phyloP scores from a whole-genome alignment of 2,329 filamentous ascomycete genomes.

The Xenosphaeropsis pyriputrescens region DNA sequence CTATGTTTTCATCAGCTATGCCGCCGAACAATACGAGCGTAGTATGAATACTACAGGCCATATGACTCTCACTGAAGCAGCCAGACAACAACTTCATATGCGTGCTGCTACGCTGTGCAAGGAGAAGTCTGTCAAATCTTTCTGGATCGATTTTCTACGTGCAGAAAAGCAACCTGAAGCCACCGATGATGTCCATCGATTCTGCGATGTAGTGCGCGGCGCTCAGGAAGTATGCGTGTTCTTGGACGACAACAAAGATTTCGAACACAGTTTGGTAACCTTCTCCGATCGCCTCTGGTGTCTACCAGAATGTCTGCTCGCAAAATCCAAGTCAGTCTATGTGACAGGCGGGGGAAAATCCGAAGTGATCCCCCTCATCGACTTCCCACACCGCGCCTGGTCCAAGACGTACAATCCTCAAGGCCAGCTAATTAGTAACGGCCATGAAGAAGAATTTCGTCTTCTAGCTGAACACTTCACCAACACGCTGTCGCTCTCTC shows the following conservation, averaged over 20 bases:
- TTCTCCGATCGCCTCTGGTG: conserved; percentile 2
- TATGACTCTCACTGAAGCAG: background rate
- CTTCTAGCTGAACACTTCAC: conserved; percentile 16
- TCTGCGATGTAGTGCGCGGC: conserved; percentile 8
- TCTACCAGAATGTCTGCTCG: conserved; percentile 4
- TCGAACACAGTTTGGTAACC: conserved; percentile 2
- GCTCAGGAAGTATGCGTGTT: conserved; percentile 2
- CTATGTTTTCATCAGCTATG: conserved; percentile 1
- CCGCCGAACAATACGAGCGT: background rate
- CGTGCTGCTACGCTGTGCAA: background rate
- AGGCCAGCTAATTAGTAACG: background rate
- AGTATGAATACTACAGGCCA: no score
- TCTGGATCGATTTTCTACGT: conserved; percentile 3
- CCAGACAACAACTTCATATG: conserved; percentile 1
- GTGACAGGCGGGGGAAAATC: background rate
- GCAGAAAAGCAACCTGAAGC: conserved; percentile 1
- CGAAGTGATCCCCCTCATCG: background rate
- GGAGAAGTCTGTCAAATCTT: conserved; percentile 1
- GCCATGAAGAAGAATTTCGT: conserved; percentile 5
- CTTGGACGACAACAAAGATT: background rate
- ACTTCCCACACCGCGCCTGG: conserved; percentile 1
- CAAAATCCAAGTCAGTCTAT: background rate
- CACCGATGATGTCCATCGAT: conserved; percentile 6
- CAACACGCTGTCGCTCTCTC: conserved; percentile 11
- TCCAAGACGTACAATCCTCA: background rate